Base-by-base conservation (phyloP, 2,329 filamentous ascomycete species). In the Trichoderma atroviride region DNA sequence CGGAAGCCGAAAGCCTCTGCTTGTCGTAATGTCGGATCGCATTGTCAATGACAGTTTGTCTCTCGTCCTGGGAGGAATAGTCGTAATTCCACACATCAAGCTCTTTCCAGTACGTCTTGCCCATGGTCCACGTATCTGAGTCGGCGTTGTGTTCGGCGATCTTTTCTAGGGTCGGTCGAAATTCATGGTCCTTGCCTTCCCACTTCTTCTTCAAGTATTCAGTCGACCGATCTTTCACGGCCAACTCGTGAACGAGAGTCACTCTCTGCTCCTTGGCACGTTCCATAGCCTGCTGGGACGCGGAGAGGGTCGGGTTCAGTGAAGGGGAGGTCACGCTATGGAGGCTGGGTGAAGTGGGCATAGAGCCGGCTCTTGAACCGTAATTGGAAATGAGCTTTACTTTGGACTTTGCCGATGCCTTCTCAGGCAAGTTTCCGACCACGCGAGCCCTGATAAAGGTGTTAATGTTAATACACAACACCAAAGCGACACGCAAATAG, bases 21-120 rank as follows among this genome's bases (percentile, higher is more conserved):
- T 85, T 87, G 76, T 91, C 88, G 72, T 86, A 91, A 66, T 84
- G 80, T 70, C 82, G 84, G 69, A 89, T 83, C 16, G 88, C 88
- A 73, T 89, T 85, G 78, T 91, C 83, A 75, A 90, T 85, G 71
- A 87, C 84, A 74, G 84, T 79, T 76, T 92, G 82, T 35, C 88
- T 85, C 70, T 88, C 84, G 37, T 85, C 83, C 22, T 83, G 78
- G 47, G 77, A 81, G 56, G 81, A 80, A 74, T 90, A 91, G 33
- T 85, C 80, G 76, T 89, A 89, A 69, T 83, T 85, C 84, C 86
- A 91, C 27, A 89, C 86, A 72, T 91, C 88, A 16, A 91, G 82
- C 72, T 91, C 88, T 77, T 85, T 89, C 84, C 85, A 91, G 71
- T 83, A 87, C 29, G 82, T 79, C 78, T 86, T 88, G 71, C 85